These are phyloP conservation scores for Arxiozyma heterogenica DNA, from an alignment of 1,139 yeast genomes.

Conservation along the genomic window DNA sequence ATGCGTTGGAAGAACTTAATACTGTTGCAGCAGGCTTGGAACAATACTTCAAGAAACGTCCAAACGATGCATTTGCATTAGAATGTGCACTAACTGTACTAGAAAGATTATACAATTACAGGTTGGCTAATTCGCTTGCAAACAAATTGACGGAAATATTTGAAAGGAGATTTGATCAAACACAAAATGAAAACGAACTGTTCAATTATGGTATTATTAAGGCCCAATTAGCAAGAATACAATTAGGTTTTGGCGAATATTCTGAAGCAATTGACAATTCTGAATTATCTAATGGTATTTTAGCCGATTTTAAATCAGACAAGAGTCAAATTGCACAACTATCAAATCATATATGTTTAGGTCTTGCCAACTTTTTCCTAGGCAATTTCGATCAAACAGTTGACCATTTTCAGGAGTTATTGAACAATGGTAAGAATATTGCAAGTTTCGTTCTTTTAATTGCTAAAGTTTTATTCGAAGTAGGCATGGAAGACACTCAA, in stretches of 20 bases:
- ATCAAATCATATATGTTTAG: slow-evolving; percentile 61
- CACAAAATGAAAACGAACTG: slow-evolving; percentile 43
- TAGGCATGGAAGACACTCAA: slow-evolving; percentile 61
- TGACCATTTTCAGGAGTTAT: slow-evolving; percentile 53
- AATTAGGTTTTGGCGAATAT: slow-evolving; percentile 51
- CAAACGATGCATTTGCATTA: slow-evolving; percentile 55
- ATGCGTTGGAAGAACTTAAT: slow-evolving; percentile 54
- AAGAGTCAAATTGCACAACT: slow-evolving; percentile 32
- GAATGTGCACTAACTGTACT: slow-evolving; percentile 48
- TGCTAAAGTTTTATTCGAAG: slow-evolving; percentile 71
- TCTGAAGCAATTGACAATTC: slow-evolving; percentile 55
- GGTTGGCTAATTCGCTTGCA: slow-evolving; percentile 43
- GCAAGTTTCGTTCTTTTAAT: slow-evolving; percentile 60
- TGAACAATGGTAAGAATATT: slow-evolving; percentile 47
- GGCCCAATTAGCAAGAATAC: slow-evolving; percentile 61
- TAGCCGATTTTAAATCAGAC: slow-evolving; percentile 33
- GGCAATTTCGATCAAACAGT: slow-evolving; percentile 57
- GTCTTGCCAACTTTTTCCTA: slow-evolving; percentile 57
- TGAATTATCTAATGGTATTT: slow-evolving; percentile 45
- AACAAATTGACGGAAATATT: slow-evolving; percentile 39
- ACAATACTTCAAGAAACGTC: slow-evolving; percentile 59
- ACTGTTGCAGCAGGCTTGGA: slow-evolving; percentile 65
- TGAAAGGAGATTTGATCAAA: slow-evolving; percentile 51
- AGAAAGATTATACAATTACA: slow-evolving; percentile 64
- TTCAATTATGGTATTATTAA: slow-evolving; percentile 50